These are phyloP conservation scores for Colletotrichum scovillei DNA, from an alignment of 2,329 filamentous ascomycete species.

Conservation along the genomic window DNA sequence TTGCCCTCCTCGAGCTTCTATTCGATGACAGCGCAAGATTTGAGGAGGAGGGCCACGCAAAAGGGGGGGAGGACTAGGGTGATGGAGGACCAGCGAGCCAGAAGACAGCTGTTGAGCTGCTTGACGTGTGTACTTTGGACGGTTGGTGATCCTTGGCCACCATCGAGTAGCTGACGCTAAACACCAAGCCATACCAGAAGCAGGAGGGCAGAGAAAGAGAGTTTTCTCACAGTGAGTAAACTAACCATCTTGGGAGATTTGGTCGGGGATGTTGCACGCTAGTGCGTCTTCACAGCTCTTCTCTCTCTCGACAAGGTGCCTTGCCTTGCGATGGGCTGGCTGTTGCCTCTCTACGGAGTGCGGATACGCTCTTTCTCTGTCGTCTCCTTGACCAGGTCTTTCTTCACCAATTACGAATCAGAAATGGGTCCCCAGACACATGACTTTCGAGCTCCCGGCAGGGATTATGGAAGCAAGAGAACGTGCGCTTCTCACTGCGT, in stretches of 20 bases:
- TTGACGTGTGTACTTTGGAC: neutral
- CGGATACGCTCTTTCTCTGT: neutral
- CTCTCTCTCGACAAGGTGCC: neutral
- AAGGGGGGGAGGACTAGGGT: neutral
- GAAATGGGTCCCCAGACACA: slow-evolving; percentile 11
- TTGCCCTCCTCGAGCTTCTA: neutral
- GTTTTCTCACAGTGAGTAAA: slow-evolving; percentile 18
- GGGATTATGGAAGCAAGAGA: slow-evolving; percentile 31
- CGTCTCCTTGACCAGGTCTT: neutral
- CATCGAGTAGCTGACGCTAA: neutral
- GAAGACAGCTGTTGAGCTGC: neutral
- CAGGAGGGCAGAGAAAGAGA: slow-evolving; percentile 17
- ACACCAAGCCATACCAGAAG: neutral
- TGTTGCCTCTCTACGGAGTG: slow-evolving; percentile 8
- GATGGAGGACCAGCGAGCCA: slow-evolving; percentile 6
- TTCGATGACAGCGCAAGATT: neutral
- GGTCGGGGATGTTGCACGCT: slow-evolving; percentile 1
- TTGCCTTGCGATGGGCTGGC: neutral
- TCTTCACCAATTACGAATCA: slow-evolving; percentile 8
- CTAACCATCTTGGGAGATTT: slow-evolving; percentile 14
- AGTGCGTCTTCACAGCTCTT: neutral
- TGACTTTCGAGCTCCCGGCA: slow-evolving; percentile 15
- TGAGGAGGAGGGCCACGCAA: neutral
- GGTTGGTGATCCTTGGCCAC: slow-evolving; percentile 9
- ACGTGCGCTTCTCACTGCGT: slow-evolving; percentile 15